Percentiles rank a stretch among this genome's conserved stretches.
Conservation (phyloP, 768 basidiomycete genomes). For the Naganishia friedmannii region DNA sequence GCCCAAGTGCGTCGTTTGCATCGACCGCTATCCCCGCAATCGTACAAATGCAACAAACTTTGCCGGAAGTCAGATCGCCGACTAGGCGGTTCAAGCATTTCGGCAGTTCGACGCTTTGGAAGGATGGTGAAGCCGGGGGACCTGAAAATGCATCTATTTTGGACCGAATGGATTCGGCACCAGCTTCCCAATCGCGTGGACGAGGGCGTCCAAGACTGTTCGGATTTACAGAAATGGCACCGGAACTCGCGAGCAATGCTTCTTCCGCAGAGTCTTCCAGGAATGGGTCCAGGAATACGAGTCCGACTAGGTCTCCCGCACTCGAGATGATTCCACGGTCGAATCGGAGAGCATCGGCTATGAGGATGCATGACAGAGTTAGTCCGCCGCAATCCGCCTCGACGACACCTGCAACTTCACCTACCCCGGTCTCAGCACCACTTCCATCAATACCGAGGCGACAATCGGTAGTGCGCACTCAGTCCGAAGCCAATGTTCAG, state of each 20-base stretch:
- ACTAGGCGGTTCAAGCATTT: constrained; percentile 34
- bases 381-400: constrained; percentile 12
- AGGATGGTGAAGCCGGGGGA: constrained; percentile 39
- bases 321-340: constrained; percentile 29
- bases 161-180: constrained; percentile 21
- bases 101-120: constrained; percentile 26
- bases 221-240: constrained; percentile 48
- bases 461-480: background rate
- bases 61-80: constrained; percentile 50
- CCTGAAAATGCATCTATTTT: constrained; percentile 34
- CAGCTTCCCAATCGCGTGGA: background rate
- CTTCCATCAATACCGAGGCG: background rate
- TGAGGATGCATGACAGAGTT: background rate
- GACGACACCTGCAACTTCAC: background rate
- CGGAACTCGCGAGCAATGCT: constrained; percentile 7
- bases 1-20: constrained; percentile 5
- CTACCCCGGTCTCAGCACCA: constrained; percentile 8
- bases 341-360: constrained; percentile 20
- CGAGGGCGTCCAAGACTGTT: constrained; percentile 43
- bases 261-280: constrained; percentile 14
- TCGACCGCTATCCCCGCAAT: background rate
- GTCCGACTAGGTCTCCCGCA: constrained; percentile 32
- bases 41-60: constrained; percentile 34
- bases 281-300: constrained; percentile 17
- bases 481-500: constrained; percentile 32